Evolutionary conservation across 257 asterid genomes (phyloP), one percentile per base, ranked within the genome.

Genomic region (Oldenlandia corymbosa): DNA sequence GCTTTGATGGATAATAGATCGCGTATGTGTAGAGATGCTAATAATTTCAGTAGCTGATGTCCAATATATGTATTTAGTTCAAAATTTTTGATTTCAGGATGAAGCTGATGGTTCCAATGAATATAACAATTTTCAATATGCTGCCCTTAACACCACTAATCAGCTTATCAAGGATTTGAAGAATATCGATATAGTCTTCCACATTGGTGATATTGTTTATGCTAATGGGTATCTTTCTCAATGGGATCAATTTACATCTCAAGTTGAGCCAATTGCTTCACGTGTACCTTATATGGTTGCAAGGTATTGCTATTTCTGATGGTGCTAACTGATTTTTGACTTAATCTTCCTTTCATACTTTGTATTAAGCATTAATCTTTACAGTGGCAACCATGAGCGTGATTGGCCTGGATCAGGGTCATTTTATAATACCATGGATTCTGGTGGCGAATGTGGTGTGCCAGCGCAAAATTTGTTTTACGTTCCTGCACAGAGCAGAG

Each of bases 51-150:
- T 28, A 46, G 52, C 12, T 27, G 45, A 23, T 56, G 24, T 1
- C 43, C 61, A 53, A 3, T n/a, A 8, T 17, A 2, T 12, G 23
- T 50, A 30, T 14, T 18, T 28, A 34, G 45, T 31, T 54, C 2
- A 10, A 26, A 28, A 28, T 62, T 54, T 60, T 3, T 5, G 24
- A 53, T 12, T 72, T 68, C 85, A 90, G 97, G 95, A 78, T 67
- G 99, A 93, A 73, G 89, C 78, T 50, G 99, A 90, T 79, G 99
- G 99, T 67, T 93, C 99, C 30, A 90, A 87, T 13, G 99, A 88
- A 81, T 87, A 92, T 31, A 89, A 87, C 71, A 73, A 85, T 58
- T 89, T 70, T 65, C 95, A 92, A 72, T 87, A 72, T 16, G 97
- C 88, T 60, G 75, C 96, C 58, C 96, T 93, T 12, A 84, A 87